A percentile compares a stretch with the other conserved stretches of the same genome.
Evolutionary conservation across 495 filamentous ascomycete genomes (phyloP).

Genomic region (Friedmanniomyces simplex): DNA sequence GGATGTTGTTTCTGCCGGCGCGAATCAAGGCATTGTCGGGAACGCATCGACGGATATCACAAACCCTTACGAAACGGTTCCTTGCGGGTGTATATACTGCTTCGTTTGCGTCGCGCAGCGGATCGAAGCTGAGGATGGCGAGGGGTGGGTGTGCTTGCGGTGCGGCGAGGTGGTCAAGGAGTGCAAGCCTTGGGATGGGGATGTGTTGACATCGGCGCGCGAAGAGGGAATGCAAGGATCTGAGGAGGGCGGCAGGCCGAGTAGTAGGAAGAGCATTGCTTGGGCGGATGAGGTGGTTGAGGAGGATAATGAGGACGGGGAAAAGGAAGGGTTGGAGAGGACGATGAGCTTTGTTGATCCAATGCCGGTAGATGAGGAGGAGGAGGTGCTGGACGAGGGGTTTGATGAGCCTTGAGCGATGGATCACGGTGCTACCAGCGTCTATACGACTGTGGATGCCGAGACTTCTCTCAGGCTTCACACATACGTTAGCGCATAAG

Average conservation of each 20-base stretch:
- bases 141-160: constrained; percentile 89
- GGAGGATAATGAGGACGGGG: constrained; percentile 11
- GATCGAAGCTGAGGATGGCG: constrained; percentile 85
- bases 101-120: constrained; percentile 92
- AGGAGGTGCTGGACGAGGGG: constrained; percentile 12
- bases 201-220: constrained; percentile 46
- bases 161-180: constrained; percentile 80
- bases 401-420: not conserved
- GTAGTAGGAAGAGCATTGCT: constrained; percentile 28
- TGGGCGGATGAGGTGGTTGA: constrained; percentile 24
- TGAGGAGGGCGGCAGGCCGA: constrained; percentile 1
- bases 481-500: no score
- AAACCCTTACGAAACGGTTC: constrained; percentile 86
- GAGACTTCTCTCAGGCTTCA: no score
- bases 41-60: constrained; percentile 90
- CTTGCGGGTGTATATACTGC: constrained; percentile 90
- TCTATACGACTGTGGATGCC: not conserved
- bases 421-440: not conserved
- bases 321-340: constrained; percentile 6
- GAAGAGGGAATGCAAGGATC: constrained; percentile 4
- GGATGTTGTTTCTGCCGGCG: constrained; percentile 48
- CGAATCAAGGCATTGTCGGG: constrained; percentile 64
- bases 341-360: constrained; percentile 27
- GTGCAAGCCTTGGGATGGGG: constrained; percentile 87
- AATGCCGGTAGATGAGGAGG: constrained; percentile 24